phyloP scores from a whole-genome alignment of 2,329 filamentous ascomycete genomes.

The Ramichloridium luteum region DNA sequence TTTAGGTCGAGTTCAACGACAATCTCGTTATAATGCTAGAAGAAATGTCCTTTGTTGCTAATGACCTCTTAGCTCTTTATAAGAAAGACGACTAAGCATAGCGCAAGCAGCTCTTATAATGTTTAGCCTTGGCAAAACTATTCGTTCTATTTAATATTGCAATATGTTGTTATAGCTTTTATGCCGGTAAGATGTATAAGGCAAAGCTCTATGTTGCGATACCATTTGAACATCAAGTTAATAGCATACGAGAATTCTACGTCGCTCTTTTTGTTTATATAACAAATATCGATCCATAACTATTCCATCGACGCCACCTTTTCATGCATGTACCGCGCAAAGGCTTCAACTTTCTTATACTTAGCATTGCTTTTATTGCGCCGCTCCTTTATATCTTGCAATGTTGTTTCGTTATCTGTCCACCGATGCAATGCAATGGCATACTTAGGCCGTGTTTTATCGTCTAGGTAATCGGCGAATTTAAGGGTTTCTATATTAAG shows the following conservation, averaged over 20 bases:
- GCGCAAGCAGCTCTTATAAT: slow-evolving; percentile 16
- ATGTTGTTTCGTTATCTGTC: slow-evolving; percentile 7
- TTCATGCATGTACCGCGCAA: slow-evolving; percentile 10
- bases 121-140: slow-evolving; percentile 17
- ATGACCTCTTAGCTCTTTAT: slow-evolving; percentile 13
- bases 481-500: slow-evolving; percentile 9
- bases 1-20: slow-evolving; percentile 5
- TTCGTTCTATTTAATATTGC: slow-evolving; percentile 7
- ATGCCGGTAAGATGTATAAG: slow-evolving; percentile 14
- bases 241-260: slow-evolving; percentile 13
- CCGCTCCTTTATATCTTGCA: slow-evolving; percentile 8
- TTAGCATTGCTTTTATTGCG: slow-evolving; percentile 6
- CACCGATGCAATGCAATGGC: slow-evolving; percentile 14
- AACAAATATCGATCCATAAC: slow-evolving; percentile 17
- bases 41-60: slow-evolving; percentile 11
- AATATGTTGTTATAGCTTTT: background rate
- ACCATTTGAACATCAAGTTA: slow-evolving; percentile 17
- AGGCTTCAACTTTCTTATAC: slow-evolving; percentile 12
- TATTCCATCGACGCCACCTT: slow-evolving; percentile 9
- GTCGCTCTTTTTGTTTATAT: slow-evolving; percentile 13
- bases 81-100: slow-evolving; percentile 11
- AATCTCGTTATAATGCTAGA: slow-evolving; percentile 1
- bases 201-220: slow-evolving; percentile 11
- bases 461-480: slow-evolving; percentile 9
- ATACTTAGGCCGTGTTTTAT: slow-evolving; percentile 8